A percentile compares a stretch with the other conserved stretches of the same genome.
phyloP scores from a whole-genome alignment of 2,329 filamentous ascomycete species.

The Aquanectria penicillioides region DNA sequence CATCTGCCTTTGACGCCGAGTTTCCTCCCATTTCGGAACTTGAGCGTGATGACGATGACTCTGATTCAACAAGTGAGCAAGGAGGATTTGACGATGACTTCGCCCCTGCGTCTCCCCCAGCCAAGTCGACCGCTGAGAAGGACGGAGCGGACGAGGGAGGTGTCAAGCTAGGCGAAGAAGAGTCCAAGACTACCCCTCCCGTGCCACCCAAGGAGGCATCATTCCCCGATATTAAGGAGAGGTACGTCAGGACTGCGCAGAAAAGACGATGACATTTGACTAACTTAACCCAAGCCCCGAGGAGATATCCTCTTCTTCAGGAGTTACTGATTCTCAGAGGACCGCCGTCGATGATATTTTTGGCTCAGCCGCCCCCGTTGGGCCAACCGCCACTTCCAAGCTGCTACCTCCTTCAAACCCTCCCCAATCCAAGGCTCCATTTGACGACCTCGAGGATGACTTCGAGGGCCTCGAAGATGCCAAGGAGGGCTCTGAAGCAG shows the following conservation, averaged over 20 bases:
- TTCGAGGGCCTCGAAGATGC: slow-evolving; percentile 87
- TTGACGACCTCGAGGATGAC: slow-evolving; percentile 81
- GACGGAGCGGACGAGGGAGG: slow-evolving; percentile 28
- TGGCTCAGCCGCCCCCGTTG: slow-evolving; percentile 44
- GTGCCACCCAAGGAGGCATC: slow-evolving; percentile 38
- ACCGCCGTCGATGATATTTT: slow-evolving; percentile 55
- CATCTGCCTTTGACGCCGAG: slow-evolving; percentile 73
- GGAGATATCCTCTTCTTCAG: slow-evolving; percentile 45
- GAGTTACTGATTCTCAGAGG: slow-evolving; percentile 44
- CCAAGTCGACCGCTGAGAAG: slow-evolving; percentile 42
- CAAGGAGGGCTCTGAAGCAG: slow-evolving; percentile 81
- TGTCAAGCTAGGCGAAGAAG: slow-evolving; percentile 15
- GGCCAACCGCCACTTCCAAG: slow-evolving; percentile 39
- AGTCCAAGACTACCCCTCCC: slow-evolving; percentile 26
- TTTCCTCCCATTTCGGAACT: slow-evolving; percentile 95
- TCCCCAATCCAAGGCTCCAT: slow-evolving; percentile 60
- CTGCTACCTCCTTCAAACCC: slow-evolving; percentile 47
- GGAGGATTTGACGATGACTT: slow-evolving; percentile 97
- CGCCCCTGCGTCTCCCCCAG: slow-evolving; percentile 67
- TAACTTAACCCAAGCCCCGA: slow-evolving; percentile 39
- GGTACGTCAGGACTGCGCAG: slow-evolving; percentile 31
- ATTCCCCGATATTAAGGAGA: slow-evolving; percentile 35
- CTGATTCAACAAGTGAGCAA: slow-evolving; percentile 79
- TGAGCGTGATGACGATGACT: slow-evolving; percentile 79
- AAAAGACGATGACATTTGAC: neutral